Evolutionary conservation across 331 rosid species (phyloP).

Genomic region (Stylosanthes scabra): DNA sequence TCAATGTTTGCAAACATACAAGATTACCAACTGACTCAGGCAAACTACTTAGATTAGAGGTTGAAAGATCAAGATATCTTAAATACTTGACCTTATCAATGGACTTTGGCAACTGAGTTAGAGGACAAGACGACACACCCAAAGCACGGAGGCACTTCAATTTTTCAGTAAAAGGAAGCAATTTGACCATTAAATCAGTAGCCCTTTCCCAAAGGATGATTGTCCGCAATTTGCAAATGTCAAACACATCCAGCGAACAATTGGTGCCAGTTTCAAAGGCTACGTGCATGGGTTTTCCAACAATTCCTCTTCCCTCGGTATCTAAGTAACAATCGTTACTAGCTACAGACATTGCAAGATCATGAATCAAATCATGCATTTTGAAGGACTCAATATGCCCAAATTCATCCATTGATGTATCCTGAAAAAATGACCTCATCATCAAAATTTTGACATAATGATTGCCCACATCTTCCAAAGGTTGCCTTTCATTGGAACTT

Average conservation of each 20-base stretch:
- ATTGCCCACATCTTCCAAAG: background rate
- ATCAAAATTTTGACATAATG: background rate
- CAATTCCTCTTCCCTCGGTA: background rate
- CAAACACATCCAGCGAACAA: background rate
- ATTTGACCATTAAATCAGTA: background rate
- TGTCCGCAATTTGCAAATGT: background rate
- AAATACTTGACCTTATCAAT: slow-evolving; percentile 12
- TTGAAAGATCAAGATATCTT: background rate
- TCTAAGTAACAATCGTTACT: background rate
- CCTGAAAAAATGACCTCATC: background rate
- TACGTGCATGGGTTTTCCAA: background rate
- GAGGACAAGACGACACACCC: background rate
- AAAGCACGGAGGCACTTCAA: background rate
- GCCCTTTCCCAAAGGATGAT: background rate
- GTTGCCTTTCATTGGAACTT: background rate
- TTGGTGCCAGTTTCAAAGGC: background rate
- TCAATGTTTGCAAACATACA: too few species aligned
- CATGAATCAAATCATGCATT: background rate
- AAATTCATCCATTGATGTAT: background rate
- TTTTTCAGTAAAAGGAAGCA: background rate
- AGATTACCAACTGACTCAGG: too few species aligned
- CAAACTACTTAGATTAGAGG: too few species aligned
- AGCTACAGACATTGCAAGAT: background rate
- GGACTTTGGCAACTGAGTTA: background rate
- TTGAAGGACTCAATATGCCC: background rate